Evolutionary conservation across 176 grass and related monocot genomes (phyloP), one percentile per base, ranked within the genome.

Genomic region (Stipa capillata): DNA sequence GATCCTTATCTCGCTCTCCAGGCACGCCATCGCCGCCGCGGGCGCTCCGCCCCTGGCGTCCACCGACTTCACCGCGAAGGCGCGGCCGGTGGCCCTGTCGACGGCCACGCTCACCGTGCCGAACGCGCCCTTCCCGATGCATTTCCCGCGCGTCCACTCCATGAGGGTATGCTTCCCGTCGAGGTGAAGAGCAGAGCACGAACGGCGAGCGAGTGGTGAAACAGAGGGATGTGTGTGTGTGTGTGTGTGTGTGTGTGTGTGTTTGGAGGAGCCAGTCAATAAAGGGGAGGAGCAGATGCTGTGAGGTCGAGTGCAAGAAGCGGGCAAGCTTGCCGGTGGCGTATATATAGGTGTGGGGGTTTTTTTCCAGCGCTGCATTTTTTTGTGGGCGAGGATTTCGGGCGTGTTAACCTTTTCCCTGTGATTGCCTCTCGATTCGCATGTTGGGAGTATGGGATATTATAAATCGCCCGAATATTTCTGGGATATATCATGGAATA

Each of bases 51-150:
- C 23, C 54, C 72, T 49, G 4, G 70, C 49, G 33, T 76, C 64
- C 27, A 95, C 92, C 23, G 96, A 93, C 85, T 99, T 99, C 23
- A 99, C 96, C 15, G 96, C 96, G 74, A 99, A 95, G 45, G 70
- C 57, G 6, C 65, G 17, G 33, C 85, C 87, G 11, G 81, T 91
- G 21, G 73, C 65, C 66, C 43, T 74, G 69, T 89, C 55, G 32
- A 87, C 44, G 14, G 96, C 96, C 17, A 91, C 57, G 90, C 78
- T 87, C 69, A 99, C 92, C 3, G 69, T 50, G 48, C 96, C 96
- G 50, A 95, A 95, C 9, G 92, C 83, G 25, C 96, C 96, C 65
- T 66, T 82, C 1, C 96, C 96, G 81, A 99, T 83, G 74, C 77
- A 83, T 72, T 86, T 87, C 75, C 96, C 86, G 32, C 92, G 82